A percentile compares a stretch with the other conserved stretches of the same genome.
Conservation (phyloP, 495 filamentous ascomycete genomes). For the Penicillium waksmanii region DNA sequence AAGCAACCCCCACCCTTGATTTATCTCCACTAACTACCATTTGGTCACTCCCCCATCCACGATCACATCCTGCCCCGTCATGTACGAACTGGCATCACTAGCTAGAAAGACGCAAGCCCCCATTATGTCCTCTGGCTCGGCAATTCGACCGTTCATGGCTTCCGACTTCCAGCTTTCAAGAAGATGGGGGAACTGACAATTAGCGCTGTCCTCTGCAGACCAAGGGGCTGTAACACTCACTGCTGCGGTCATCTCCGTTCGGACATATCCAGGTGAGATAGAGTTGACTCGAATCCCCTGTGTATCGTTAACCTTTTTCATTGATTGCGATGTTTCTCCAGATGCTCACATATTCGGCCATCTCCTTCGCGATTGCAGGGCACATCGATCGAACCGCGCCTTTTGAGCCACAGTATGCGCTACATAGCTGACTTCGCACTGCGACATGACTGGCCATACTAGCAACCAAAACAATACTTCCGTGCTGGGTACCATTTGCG, state of each 20-base stretch:
- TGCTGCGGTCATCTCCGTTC: slow-evolving; percentile 45
- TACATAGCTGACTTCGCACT: slow-evolving; percentile 74
- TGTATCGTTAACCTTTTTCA: not conserved
- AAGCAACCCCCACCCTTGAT: slow-evolving; percentile 29
- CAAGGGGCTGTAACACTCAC: slow-evolving; percentile 50
- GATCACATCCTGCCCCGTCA: slow-evolving; percentile 79
- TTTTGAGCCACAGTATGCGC: slow-evolving; percentile 73
- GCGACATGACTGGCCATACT: slow-evolving; percentile 54
- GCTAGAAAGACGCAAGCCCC: slow-evolving; percentile 81
- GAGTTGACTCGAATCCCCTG: slow-evolving; percentile 49
- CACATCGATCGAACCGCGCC: slow-evolving; percentile 64
- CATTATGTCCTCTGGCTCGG: slow-evolving; percentile 79
- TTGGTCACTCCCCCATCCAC: slow-evolving; percentile 43
- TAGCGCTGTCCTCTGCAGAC: slow-evolving; percentile 48
- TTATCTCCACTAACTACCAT: slow-evolving; percentile 27
- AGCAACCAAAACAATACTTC: slow-evolving; percentile 51
- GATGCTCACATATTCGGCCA: slow-evolving; percentile 38
- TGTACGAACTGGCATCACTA: slow-evolving; percentile 75
- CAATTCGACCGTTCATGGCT: slow-evolving; percentile 74
- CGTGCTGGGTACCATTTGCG: slow-evolving; percentile 46
- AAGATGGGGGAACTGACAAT: slow-evolving; percentile 72
- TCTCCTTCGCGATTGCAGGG: slow-evolving; percentile 72
- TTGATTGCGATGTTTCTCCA: not conserved
- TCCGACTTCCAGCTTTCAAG: slow-evolving; percentile 68
- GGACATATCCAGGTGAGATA: slow-evolving; percentile 51